A percentile compares a stretch with the other conserved stretches of the same genome.
Evolutionary conservation across 73 alveolate genomes (phyloP).

Genomic region (Blepharisma stoltei): DNA sequence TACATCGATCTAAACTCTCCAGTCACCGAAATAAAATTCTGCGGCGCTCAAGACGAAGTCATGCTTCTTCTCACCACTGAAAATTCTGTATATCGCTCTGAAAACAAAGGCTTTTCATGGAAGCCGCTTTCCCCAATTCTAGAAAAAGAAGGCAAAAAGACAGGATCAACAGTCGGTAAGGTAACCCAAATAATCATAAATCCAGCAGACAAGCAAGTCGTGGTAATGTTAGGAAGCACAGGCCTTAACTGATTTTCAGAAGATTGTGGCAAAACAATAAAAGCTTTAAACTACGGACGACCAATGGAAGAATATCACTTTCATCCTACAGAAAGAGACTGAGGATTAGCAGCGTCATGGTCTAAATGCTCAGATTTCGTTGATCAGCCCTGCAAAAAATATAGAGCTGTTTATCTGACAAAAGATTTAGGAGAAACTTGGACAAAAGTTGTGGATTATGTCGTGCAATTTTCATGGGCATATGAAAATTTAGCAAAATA

Average conservation of each 20-base stretch:
- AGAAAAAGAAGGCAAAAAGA: constrained; percentile 34
- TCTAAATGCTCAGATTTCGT: constrained; percentile 64
- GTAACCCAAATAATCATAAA: constrained; percentile 55
- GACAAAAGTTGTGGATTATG: constrained; percentile 65
- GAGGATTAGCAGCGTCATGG: constrained; percentile 86
- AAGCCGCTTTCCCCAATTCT: constrained; percentile 40
- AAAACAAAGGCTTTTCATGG: constrained; percentile 81
- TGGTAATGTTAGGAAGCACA: constrained; percentile 70
- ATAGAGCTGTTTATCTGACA: constrained; percentile 69
- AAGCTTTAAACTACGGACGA: constrained; percentile 69
- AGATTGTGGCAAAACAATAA: constrained; percentile 76
- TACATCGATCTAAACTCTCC: constrained; percentile 40
- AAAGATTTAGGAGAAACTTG: constrained; percentile 82
- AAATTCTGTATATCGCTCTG: constrained; percentile 65
- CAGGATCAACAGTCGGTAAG: constrained; percentile 43
- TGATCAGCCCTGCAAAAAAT: constrained; percentile 64
- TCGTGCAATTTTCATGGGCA: constrained; percentile 86
- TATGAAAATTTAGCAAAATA: constrained; percentile 27
- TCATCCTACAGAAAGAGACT: constrained; percentile 79
- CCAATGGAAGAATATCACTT: constrained; percentile 76
- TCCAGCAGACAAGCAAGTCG: constrained; percentile 66
- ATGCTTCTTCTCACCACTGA: constrained; percentile 65
- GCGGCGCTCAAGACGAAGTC: constrained; percentile 59
- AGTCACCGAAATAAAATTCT: constrained; percentile 62
- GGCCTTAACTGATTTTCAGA: constrained; percentile 82